Conservation (phyloP, 176 grass and related monocot species). For the Cocos nucifera region DNA sequence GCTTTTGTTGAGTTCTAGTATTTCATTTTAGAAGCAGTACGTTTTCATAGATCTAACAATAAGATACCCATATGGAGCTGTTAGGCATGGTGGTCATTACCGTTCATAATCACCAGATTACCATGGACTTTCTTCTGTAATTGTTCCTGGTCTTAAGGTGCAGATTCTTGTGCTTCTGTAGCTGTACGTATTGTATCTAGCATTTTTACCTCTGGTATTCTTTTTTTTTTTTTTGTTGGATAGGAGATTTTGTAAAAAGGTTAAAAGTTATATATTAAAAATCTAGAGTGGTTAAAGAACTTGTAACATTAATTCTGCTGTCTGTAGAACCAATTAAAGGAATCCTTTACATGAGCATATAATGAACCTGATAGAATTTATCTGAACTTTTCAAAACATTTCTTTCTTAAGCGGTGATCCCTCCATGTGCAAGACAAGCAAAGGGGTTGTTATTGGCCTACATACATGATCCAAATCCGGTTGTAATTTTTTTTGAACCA, state of each 20-base stretch:
- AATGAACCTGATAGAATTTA: background rate
- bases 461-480: slow-evolving; percentile 86
- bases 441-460: slow-evolving; percentile 79
- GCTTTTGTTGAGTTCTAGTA: no score
- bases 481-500: slow-evolving; percentile 88
- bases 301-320: background rate
- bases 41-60: slow-evolving; percentile 62
- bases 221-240: no score
- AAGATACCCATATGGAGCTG: slow-evolving; percentile 84
- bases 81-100: slow-evolving; percentile 96
- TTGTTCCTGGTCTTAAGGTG: slow-evolving; percentile 94
- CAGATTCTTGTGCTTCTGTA: background rate
- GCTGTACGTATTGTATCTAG: background rate
- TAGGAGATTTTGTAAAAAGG: no score
- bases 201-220: background rate
- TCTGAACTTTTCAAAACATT: background rate
- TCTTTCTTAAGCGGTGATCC: slow-evolving; percentile 75
- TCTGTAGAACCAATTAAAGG: background rate
- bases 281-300: no score
- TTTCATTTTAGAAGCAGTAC: no score
- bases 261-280: no score
- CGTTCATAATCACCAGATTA: slow-evolving; percentile 85
- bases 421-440: slow-evolving; percentile 62
- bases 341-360: background rate
- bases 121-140: slow-evolving; percentile 74